A percentile compares a stretch with the other conserved stretches of the same genome.
Conservation (phyloP, 2,329 filamentous ascomycete species). For the Trichoderma aggressivum region DNA sequence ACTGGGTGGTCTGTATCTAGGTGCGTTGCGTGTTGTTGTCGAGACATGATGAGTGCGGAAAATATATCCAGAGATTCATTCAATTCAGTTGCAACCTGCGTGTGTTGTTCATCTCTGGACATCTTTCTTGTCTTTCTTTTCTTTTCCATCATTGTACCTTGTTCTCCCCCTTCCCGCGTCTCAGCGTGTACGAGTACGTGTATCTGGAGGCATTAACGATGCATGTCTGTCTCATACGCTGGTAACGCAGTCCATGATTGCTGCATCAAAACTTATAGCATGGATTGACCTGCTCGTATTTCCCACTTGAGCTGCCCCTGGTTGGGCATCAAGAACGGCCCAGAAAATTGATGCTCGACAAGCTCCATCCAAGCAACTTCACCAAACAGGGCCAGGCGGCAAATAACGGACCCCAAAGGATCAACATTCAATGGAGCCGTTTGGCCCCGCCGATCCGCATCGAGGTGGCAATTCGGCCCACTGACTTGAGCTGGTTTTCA, state of each 20-base stretch:
- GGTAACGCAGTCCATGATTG: neutral
- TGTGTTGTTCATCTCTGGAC: neutral
- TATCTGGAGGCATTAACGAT: neutral
- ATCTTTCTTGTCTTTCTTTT: neutral
- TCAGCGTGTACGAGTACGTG: neutral
- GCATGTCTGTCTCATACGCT: slow-evolving; percentile 3
- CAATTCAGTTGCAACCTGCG: neutral
- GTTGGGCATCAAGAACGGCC: neutral
- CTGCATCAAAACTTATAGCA: neutral
- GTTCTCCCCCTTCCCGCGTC: neutral
- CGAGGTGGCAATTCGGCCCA: neutral
- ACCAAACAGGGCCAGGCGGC: neutral
- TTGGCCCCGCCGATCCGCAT: neutral
- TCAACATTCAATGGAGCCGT: neutral
- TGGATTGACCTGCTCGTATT: neutral
- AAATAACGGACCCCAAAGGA: neutral
- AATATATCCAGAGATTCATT: slow-evolving; percentile 6
- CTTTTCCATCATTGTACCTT: neutral
- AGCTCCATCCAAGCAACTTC: neutral
- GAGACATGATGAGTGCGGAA: neutral
- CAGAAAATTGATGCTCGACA: neutral
- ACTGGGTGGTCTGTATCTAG: slow-evolving; percentile 10
- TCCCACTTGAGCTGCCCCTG: neutral
- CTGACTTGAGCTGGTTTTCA: neutral
- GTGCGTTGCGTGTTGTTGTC: neutral